phyloP scores from a whole-genome alignment of 331 rosid genomes.

The Spiraea crenata region DNA sequence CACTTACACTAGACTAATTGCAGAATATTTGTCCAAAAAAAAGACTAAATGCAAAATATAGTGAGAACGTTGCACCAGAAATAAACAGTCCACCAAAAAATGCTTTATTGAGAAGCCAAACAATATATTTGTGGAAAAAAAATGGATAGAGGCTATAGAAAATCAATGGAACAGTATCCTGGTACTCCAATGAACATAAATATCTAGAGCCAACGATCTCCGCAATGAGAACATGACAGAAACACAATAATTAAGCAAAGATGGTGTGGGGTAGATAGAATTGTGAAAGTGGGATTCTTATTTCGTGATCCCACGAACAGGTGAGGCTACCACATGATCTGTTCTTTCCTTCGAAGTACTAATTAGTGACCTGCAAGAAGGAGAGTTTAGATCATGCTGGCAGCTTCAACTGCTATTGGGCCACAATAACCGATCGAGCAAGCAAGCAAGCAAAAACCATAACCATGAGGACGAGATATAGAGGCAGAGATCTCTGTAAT shows the following conservation, averaged over 20 bases:
- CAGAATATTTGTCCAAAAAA: not conserved
- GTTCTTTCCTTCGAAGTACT: constrained; percentile 42
- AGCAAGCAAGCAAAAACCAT: not conserved
- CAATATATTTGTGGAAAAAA: not conserved
- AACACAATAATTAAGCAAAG: not conserved
- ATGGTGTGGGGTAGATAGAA: not conserved
- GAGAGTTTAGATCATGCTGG: constrained; percentile 91
- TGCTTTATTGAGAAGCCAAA: not conserved
- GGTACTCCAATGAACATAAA: not conserved
- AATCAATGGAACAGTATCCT: constrained; percentile 3
- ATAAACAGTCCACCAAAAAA: too few species aligned
- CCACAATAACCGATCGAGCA: constrained; percentile 38
- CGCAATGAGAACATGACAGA: not conserved
- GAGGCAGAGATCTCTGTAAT: constrained; percentile 9
- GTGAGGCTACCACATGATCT: constrained; percentile 80
- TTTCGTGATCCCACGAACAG: constrained; percentile 61
- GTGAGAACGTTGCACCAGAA: too few species aligned
- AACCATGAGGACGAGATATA: not conserved
- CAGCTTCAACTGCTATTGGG: constrained; percentile 78
- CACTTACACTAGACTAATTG: not conserved
- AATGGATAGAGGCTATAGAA: not conserved
- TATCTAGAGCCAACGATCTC: not conserved
- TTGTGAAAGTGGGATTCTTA: not conserved
- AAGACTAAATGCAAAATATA: too few species aligned
- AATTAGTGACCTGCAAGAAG: constrained; percentile 20